Base-by-base conservation (phyloP, 2,329 filamentous ascomycete species). In the Xylaria sp. region DNA sequence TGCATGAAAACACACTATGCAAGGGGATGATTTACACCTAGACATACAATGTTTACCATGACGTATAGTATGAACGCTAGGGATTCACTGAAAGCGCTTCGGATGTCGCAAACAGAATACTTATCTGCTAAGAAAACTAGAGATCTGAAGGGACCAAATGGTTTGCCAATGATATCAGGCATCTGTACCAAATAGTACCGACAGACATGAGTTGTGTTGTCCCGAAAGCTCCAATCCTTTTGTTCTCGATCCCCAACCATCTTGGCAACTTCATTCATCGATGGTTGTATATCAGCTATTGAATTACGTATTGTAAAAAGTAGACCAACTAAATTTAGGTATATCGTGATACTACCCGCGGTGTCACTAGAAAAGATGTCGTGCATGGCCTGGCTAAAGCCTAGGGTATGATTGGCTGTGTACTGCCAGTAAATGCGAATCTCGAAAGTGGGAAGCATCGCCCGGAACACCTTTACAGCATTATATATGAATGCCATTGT, bases 221-320 rank as follows among this genome's bases (percentile, higher is more conserved):
- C 20, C 33, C 6, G 28, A 48, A 38, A n/a, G n/a, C n/a, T 26
- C 28, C 17, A 44, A 59, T 10, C 31, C 3, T 49, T 42, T 53
- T 51, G 23, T 31, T 4, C 5, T 53, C 63, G 63, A 65, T 65
- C 63, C 28, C 38, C 48, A 65, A 15, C 38, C 20, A 11, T 31
- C 63, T 65, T 65, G 63, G 63, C 63, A 65, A 38, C 46, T 28
- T 28, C 23, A 15, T 56, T 48, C 56, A 65, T 65, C 63, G 63
- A 53, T 56, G 49, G 57, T 60, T 56, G 40, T n/a, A 40, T 36
- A 5, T 40, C 38, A 40, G 38, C 38, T 40, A 15, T 5, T 17
- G 38, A 40, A 38, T 38, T 38, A 38, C 36, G 13, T 38, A 38
- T 10, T 20, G n/a, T 54, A 20, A 15, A 49, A 38, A n/a, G 13